Base-by-base conservation (phyloP, 805 yeast species). In the Suhomyces canberraensis region DNA sequence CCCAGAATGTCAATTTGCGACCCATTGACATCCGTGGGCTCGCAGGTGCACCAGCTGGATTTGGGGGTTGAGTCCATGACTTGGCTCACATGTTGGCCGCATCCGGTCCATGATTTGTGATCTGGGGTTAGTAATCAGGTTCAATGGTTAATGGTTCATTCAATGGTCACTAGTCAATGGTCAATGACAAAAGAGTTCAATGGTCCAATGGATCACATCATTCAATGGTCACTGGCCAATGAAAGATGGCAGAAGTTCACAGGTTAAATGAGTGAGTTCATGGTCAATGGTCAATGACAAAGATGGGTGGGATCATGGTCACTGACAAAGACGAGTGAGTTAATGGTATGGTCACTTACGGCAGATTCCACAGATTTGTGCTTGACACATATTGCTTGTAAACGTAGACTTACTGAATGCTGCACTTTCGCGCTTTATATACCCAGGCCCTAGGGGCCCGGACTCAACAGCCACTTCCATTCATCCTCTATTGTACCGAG, bases 21-120 rank as follows among this genome's bases (percentile, higher is more conserved):
- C 31, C 67, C 61, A 3, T 54, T 57, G 2, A 60, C 69, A 39
- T 71, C 73, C 16, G 59, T 50, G 36, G 69, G 70, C 39, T 62
- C 64, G 55, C 84, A 78, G 25, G 78, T 67, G 51, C 84, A 78
- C 79, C 79, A 73, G 39, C 58, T 61, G 15, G 56, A 56, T 39
- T 60, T 64, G 20, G 71, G 73, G 15, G 79, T 73, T 38, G 51
- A 46, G 36, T 69, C 71, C 83, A 78, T 76, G n/a, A 78, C 79
- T 11, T 54, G 45, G n/a, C 69, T 43, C 28, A 77, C 60, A 47
- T 78, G 82, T n/a, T 57, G 30, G 19, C 82, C 81, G 46, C 80
- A 75, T n/a, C 83, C 83, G 28, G 79, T 69, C 84, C 84, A 78
- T 11, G 81, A 67, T 47, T 77, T 76, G 50, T 71, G 72, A 44